Evolutionary conservation across 1,284 basidiomycete genomes (phyloP).

Genomic region (Porogramme epimiltina): DNA sequence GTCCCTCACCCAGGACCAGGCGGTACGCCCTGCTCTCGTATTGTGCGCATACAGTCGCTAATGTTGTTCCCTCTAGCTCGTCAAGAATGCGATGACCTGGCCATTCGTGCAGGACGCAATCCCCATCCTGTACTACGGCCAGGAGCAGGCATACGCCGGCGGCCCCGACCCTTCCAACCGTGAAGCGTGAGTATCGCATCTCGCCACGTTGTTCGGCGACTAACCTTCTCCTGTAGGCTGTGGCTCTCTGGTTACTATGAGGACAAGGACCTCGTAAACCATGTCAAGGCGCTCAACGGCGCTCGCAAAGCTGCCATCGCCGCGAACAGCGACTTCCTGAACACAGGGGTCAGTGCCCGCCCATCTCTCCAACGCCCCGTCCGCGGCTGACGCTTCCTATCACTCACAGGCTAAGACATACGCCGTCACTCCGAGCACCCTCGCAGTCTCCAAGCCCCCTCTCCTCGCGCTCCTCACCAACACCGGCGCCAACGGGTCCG

Average conservation of each 20-base stretch:
- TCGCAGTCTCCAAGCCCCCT: conserved; percentile 66
- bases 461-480: conserved; percentile 71
- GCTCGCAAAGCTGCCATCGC: conserved; percentile 59
- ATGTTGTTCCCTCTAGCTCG: conserved; percentile 50
- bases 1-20: conserved; percentile 57
- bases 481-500: conserved; percentile 43
- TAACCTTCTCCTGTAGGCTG: conserved; percentile 48
- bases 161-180: conserved; percentile 51
- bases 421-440: conserved; percentile 42
- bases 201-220: too few species aligned
- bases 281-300: conserved; percentile 58
- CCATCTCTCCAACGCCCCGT: neutral
- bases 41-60: conserved; percentile 26
- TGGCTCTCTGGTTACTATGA: conserved; percentile 57
- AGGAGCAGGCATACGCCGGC: conserved; percentile 35
- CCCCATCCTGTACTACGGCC: conserved; percentile 80
- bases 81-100: conserved; percentile 35
- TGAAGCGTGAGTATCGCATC: conserved; percentile 65
- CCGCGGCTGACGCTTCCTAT: neutral
- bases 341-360: conserved; percentile 44
- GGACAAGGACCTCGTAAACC: conserved; percentile 51
- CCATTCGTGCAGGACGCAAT: conserved; percentile 58
- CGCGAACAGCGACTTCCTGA: conserved; percentile 50
- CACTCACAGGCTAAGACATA: conserved; percentile 44
- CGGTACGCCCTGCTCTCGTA: conserved; percentile 47